Evolutionary conservation across 208 protist species (phyloP).

Genomic region (Acanthamoeba comandoni): DNA sequence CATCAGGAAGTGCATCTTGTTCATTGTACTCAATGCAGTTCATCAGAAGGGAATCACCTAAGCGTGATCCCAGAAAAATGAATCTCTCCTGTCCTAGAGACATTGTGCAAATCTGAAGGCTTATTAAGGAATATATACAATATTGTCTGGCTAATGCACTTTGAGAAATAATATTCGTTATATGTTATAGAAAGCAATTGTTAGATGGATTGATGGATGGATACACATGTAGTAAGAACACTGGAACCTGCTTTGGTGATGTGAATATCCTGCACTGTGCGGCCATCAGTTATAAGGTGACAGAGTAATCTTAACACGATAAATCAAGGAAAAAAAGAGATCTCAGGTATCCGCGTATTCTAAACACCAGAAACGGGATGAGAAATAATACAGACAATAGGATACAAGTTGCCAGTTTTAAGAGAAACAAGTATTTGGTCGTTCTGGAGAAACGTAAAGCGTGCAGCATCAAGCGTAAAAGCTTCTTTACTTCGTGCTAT

Average conservation of each 20-base stretch:
- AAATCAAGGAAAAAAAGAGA: background rate
- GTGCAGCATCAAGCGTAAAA: conserved; percentile 49
- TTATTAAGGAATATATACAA: no score
- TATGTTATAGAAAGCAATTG: background rate
- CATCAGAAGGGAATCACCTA: conserved; percentile 62
- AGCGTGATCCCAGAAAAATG: conserved; percentile 57
- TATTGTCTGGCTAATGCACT: background rate
- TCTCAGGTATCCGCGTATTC: background rate
- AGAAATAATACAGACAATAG: background rate
- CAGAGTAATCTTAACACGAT: conserved; percentile 24
- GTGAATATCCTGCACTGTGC: conserved; percentile 50
- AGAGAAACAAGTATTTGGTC: conserved; percentile 63
- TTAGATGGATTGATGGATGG: background rate
- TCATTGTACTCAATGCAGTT: conserved; percentile 2
- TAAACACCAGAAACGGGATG: background rate
- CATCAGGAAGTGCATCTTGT: background rate
- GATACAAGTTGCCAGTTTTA: conserved; percentile 48
- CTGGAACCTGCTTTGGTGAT: conserved; percentile 54
- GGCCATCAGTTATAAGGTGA: conserved; percentile 62
- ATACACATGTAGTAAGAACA: conserved; percentile 64
- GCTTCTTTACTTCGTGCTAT: background rate
- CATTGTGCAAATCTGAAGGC: no score
- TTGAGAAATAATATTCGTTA: background rate
- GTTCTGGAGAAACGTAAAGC: conserved; percentile 9
- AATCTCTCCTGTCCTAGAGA: background rate